Percentiles rank a stretch among this genome's conserved stretches.
phyloP scores from a whole-genome alignment of 768 basidiomycete species.

The Tephrocybe sp. region DNA sequence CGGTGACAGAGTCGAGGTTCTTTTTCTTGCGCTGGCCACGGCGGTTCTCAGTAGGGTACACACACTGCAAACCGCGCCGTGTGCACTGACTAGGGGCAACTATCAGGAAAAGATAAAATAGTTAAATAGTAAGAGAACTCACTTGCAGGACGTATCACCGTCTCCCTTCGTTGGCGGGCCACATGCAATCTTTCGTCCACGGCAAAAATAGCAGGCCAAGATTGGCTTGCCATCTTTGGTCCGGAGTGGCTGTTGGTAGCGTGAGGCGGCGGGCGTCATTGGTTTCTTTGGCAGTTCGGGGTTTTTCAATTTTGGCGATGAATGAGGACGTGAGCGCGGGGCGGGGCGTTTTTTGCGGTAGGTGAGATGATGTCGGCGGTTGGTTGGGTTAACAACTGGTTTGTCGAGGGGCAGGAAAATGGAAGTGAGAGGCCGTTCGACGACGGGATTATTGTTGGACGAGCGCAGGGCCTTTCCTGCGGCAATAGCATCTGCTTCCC shows the following conservation, averaged over 20 bases:
- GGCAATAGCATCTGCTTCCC: constrained; percentile 13
- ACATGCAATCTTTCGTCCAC: constrained; percentile 52
- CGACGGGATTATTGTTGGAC: not conserved
- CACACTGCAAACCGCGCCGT: not conserved
- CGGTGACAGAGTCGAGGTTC: not conserved
- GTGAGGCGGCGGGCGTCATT: not conserved
- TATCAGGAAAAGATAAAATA: not conserved
- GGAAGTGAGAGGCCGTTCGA: not conserved
- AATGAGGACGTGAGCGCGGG: not conserved
- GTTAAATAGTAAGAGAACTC: constrained; percentile 22
- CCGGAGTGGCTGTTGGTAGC: constrained; percentile 1
- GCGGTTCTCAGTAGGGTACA: not conserved
- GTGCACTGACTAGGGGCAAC: not conserved
- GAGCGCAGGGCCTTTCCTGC: not conserved
- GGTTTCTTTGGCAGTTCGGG: not conserved
- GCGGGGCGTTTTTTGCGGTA: not conserved
- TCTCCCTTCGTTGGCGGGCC: constrained; percentile 38
- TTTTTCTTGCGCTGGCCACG: not conserved
- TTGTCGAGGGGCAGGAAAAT: not conserved
- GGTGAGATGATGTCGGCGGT: not conserved
- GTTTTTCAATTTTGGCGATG: not conserved
- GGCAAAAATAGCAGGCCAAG: constrained; percentile 48
- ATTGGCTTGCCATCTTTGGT: constrained; percentile 32
- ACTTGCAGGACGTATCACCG: constrained; percentile 48
- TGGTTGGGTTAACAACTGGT: not conserved